Conservation (phyloP, 805 yeast species). For the Teunomyces cretensis region DNA sequence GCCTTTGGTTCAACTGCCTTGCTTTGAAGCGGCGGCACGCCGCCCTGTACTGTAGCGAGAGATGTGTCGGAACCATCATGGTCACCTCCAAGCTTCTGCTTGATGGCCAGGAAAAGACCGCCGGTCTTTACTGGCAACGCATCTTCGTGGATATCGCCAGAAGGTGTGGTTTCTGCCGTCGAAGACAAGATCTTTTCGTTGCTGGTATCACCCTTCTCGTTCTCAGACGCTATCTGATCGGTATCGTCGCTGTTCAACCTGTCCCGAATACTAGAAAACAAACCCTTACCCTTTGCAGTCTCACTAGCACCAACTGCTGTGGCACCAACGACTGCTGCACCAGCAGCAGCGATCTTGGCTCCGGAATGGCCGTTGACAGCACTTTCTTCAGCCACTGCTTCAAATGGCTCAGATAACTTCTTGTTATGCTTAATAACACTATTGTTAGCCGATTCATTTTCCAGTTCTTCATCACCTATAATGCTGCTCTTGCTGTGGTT, state of each 20-base stretch:
- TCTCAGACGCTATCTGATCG: conserved; percentile 8
- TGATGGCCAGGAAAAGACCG: conserved; percentile 35
- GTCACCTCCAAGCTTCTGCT: conserved; percentile 16
- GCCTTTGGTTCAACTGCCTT: conserved; percentile 1
- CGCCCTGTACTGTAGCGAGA: background rate
- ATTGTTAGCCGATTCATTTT: conserved; percentile 4
- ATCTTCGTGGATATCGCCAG: conserved; percentile 17
- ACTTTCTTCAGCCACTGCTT: conserved; percentile 6
- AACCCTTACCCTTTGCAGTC: conserved; percentile 22
- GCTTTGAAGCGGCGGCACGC: background rate
- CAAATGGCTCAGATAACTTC: conserved; percentile 8
- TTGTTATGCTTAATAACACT: conserved; percentile 3
- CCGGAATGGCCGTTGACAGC: conserved; percentile 4
- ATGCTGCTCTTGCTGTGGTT: conserved; percentile 3
- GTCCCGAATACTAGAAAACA: conserved; percentile 37
- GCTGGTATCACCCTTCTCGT: conserved; percentile 16
- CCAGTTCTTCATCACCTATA: conserved; percentile 4
- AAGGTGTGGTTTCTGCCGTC: conserved; percentile 34
- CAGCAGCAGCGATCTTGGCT: conserved; percentile 3
- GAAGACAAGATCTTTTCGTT: conserved; percentile 18
- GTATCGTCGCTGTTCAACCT: conserved; percentile 19
- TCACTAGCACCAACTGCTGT: conserved; percentile 11
- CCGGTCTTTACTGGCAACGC: conserved; percentile 13
- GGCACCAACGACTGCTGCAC: conserved; percentile 7
- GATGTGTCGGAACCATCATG: conserved; percentile 2